These are phyloP conservation scores for Limonium bicolor DNA, from an alignment of 148 eudicot species.

Conservation along the genomic window DNA sequence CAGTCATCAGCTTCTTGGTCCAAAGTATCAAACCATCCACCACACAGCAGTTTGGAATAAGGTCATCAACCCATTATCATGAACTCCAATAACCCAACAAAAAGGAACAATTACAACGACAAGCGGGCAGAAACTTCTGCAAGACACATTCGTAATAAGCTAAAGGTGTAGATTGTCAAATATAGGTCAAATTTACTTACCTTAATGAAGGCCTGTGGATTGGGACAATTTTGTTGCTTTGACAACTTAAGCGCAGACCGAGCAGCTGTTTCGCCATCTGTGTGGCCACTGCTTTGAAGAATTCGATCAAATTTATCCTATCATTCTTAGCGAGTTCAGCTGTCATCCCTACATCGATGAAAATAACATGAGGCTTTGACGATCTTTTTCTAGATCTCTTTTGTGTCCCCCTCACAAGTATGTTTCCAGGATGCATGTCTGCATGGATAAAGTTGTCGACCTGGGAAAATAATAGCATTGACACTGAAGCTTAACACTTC, in stretches of 20 bases:
- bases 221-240: slow-evolving; percentile 57
- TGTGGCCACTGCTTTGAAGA: slow-evolving; percentile 77
- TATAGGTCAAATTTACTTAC: too few relatives aligned
- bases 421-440: slow-evolving; percentile 99
- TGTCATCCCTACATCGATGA: slow-evolving; percentile 93
- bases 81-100: too few relatives aligned
- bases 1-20: too few relatives aligned
- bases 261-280: slow-evolving; percentile 75
- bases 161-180: too few relatives aligned
- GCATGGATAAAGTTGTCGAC: slow-evolving; percentile 98
- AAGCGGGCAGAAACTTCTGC: too few relatives aligned
- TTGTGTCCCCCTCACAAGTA: slow-evolving; percentile 58
- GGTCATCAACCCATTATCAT: too few relatives aligned
- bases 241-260: slow-evolving; percentile 55
- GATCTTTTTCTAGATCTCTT: slow-evolving; percentile 33
- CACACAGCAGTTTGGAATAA: too few relatives aligned
- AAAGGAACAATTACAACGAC: too few relatives aligned
- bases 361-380: slow-evolving; percentile 69
- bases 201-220: slow-evolving; percentile 58
- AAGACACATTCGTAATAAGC: too few relatives aligned
- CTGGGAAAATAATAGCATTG: slow-evolving; percentile 20
- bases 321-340: slow-evolving; percentile 73
- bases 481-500: background rate
- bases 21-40: too few relatives aligned
- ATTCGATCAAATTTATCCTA: slow-evolving; percentile 40